A percentile compares a stretch with the other conserved stretches of the same genome.
These are phyloP conservation scores for Metschnikowia shivogae DNA, from an alignment of 805 yeast species.

Conservation along the genomic window DNA sequence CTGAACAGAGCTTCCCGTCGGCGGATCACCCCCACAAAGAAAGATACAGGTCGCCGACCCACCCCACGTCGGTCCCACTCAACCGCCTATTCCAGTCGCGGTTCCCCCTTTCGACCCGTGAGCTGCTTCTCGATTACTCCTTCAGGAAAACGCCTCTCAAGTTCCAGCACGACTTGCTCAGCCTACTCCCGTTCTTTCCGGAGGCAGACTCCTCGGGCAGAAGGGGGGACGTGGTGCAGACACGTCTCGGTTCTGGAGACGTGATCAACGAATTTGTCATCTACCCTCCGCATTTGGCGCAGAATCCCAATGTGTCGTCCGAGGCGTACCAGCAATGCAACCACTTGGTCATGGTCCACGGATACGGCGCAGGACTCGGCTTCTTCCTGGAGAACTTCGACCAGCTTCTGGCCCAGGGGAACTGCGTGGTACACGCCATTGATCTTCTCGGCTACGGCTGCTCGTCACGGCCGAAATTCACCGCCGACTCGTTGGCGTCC, in stretches of 20 bases:
- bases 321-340: constrained; percentile 18
- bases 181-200: constrained; percentile 46
- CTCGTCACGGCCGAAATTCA: constrained; percentile 73
- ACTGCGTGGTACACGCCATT: constrained; percentile 78
- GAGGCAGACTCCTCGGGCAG: constrained; percentile 26
- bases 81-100: constrained; percentile 47
- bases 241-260: constrained; percentile 27
- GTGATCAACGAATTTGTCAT: constrained; percentile 41
- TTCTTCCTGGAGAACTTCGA: constrained; percentile 38
- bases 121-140: constrained; percentile 52
- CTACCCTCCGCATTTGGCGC: constrained; percentile 16
- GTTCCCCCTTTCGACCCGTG: constrained; percentile 54
- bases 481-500: constrained; percentile 33
- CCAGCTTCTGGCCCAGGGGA: constrained; percentile 24
- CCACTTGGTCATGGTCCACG: constrained; percentile 43
- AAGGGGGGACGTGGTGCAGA: constrained; percentile 29
- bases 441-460: constrained; percentile 91
- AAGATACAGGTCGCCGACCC: constrained; percentile 50
- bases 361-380: constrained; percentile 45
- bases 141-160: constrained; percentile 33
- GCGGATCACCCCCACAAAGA: no score
- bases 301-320: constrained; percentile 10
- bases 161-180: constrained; percentile 46
- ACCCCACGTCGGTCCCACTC: constrained; percentile 66
- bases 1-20: no score